These are phyloP conservation scores for Fraxinus excelsior DNA, from an alignment of 257 asterid species.

Conservation along the genomic window DNA sequence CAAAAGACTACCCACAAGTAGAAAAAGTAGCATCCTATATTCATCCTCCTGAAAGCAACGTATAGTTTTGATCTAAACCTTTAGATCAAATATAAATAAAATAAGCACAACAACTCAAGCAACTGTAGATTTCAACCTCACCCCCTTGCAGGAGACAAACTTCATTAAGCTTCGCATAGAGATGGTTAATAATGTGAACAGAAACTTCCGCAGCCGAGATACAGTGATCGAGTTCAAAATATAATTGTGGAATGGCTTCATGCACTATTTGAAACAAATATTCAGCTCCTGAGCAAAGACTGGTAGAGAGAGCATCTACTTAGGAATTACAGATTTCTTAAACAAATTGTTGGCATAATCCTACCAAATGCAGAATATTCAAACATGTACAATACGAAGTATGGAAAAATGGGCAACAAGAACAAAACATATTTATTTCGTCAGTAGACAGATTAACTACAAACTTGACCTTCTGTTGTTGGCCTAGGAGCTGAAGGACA, in stretches of 20 bases:
- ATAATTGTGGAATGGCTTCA: slow-evolving; percentile 67
- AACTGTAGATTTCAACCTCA: slow-evolving; percentile 58
- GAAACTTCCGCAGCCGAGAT: slow-evolving; percentile 68
- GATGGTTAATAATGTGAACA: slow-evolving; percentile 71
- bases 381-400: background rate
- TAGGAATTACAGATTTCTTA: background rate
- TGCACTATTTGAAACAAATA: slow-evolving; percentile 76
- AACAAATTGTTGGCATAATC: slow-evolving; percentile 8
- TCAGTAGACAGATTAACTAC: background rate
- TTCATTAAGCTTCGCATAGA: slow-evolving; percentile 81
- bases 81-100: slow-evolving; percentile 17
- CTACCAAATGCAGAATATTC: slow-evolving; percentile 3
- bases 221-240: slow-evolving; percentile 47
- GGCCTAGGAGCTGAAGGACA: background rate
- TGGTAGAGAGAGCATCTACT: slow-evolving; percentile 18
- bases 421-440: background rate
- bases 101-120: slow-evolving; percentile 13
- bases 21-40: slow-evolving; percentile 71
- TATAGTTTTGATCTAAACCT: slow-evolving; percentile 16
- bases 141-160: slow-evolving; percentile 93
- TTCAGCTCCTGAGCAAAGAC: slow-evolving; percentile 93
- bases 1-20: slow-evolving; percentile 70
- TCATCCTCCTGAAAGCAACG: slow-evolving; percentile 83
- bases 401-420: slow-evolving; percentile 3
- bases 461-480: background rate